Conservation (phyloP, 352 stramenopile genomes). For the Pythium aristosporum region DNA sequence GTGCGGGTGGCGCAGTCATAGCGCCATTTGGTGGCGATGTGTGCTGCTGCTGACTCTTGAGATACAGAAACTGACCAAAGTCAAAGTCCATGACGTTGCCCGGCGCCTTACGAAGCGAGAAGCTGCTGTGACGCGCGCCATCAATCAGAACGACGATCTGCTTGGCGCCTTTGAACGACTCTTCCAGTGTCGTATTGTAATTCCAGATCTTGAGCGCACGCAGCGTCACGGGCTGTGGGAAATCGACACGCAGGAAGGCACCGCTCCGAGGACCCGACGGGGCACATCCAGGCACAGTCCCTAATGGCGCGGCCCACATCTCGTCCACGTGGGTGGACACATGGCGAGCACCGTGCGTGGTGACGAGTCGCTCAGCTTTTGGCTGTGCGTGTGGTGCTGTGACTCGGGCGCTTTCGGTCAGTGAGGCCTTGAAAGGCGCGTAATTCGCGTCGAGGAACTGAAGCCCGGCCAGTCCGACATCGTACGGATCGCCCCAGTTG, state of each 20-base stretch:
- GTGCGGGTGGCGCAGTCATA: neutral
- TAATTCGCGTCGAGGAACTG: constrained; percentile 66
- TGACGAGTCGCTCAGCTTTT: constrained; percentile 40
- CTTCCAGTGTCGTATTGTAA: constrained; percentile 74
- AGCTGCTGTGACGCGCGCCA: constrained; percentile 39
- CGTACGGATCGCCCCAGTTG: constrained; percentile 74
- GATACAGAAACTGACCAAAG: constrained; percentile 80
- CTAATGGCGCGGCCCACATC: constrained; percentile 65
- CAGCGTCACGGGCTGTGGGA: constrained; percentile 42
- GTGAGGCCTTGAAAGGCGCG: constrained; percentile 32
- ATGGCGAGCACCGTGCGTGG: constrained; percentile 42
- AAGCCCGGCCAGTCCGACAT: constrained; percentile 57
- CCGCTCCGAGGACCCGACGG: constrained; percentile 32
- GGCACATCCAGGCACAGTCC: constrained; percentile 34
- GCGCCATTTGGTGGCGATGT: neutral
- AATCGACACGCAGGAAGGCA: constrained; percentile 39
- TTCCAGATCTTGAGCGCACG: constrained; percentile 75
- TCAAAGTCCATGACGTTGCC: constrained; percentile 79
- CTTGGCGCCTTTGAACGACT: constrained; percentile 78
- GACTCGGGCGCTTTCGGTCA: constrained; percentile 29
- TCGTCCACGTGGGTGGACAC: constrained; percentile 43
- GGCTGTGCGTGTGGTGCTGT: constrained; percentile 36
- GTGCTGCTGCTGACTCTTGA: constrained; percentile 21
- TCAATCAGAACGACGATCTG: constrained; percentile 57
- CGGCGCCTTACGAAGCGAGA: constrained; percentile 77